These are phyloP conservation scores for Vararia minispora DNA, from an alignment of 768 basidiomycete species.

Conservation along the genomic window DNA sequence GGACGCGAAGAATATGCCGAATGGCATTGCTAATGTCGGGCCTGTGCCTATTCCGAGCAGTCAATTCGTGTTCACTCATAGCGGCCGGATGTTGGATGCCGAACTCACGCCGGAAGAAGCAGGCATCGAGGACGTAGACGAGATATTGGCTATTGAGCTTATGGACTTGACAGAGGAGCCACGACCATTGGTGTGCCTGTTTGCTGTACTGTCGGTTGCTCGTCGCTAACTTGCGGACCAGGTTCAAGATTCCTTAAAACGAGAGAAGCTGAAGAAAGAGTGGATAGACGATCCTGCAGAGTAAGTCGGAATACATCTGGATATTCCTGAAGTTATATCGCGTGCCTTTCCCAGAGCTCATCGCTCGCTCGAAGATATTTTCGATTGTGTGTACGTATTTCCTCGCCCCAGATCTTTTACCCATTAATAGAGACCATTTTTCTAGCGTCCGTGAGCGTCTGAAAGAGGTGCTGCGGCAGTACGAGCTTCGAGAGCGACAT, in stretches of 20 bases:
- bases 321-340: not conserved
- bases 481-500: conserved; percentile 84
- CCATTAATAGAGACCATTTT: conserved; percentile 1
- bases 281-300: conserved; percentile 70
- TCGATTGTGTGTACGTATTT: conserved; percentile 67
- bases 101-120: conserved; percentile 82
- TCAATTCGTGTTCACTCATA: conserved; percentile 81
- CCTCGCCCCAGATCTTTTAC: not conserved
- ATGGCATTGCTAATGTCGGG: conserved; percentile 11
- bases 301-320: conserved; percentile 31
- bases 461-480: conserved; percentile 79
- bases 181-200: conserved; percentile 46
- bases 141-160: conserved; percentile 81
- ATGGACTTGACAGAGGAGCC: conserved; percentile 79
- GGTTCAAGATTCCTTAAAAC: conserved; percentile 41
- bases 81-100: conserved; percentile 66
- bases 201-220: no score
- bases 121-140: conserved; percentile 81
- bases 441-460: conserved; percentile 72
- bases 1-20: conserved; percentile 29
- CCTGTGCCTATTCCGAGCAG: conserved; percentile 27
- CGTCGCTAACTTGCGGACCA: not conserved
- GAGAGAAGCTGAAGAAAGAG: conserved; percentile 67
- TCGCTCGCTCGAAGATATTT: conserved; percentile 70
- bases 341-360: conserved; percentile 41